Conservation (phyloP, 2,329 filamentous ascomycete genomes). For the Pseudocercospora eumusae region DNA sequence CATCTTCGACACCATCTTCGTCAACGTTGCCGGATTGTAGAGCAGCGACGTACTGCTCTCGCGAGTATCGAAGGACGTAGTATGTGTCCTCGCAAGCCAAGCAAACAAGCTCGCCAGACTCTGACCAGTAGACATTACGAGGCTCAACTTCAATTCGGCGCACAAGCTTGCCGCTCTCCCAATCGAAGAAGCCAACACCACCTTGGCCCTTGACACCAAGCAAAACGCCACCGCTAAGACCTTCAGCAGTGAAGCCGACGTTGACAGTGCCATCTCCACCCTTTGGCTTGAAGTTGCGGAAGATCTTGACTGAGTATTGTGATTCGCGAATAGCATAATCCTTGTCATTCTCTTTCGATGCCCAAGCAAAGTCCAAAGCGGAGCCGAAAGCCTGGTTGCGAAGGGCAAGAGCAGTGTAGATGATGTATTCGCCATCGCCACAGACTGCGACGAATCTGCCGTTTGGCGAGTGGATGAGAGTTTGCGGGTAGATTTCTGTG, state of each 20-base stretch:
- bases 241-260: conserved; percentile 92
- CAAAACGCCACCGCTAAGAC: conserved; percentile 81
- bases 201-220: conserved; percentile 94
- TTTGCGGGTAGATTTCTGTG: conserved; percentile 95
- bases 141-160: conserved; percentile 84
- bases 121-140: conserved; percentile 86
- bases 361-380: conserved; percentile 95
- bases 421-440: conserved; percentile 97
- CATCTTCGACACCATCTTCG: conserved; percentile 88
- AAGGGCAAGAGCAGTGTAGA: conserved; percentile 95
- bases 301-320: conserved; percentile 89
- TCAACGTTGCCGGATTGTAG: conserved; percentile 81
- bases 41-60: conserved; percentile 83
- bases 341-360: conserved; percentile 94
- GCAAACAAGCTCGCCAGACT: conserved; percentile 88
- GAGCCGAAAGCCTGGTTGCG: conserved; percentile 97
- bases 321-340: conserved; percentile 98
- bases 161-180: conserved; percentile 84
- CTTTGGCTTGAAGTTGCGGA: conserved; percentile 97
- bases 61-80: conserved; percentile 88
- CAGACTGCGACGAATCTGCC: conserved; percentile 86
- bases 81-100: conserved; percentile 94
- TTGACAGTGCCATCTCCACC: conserved; percentile 71
- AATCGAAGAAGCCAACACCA: conserved; percentile 94
- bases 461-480: conserved; percentile 92